Evolutionary conservation across 2,329 filamentous ascomycete genomes (phyloP).

Genomic region (Cadophora gregata): DNA sequence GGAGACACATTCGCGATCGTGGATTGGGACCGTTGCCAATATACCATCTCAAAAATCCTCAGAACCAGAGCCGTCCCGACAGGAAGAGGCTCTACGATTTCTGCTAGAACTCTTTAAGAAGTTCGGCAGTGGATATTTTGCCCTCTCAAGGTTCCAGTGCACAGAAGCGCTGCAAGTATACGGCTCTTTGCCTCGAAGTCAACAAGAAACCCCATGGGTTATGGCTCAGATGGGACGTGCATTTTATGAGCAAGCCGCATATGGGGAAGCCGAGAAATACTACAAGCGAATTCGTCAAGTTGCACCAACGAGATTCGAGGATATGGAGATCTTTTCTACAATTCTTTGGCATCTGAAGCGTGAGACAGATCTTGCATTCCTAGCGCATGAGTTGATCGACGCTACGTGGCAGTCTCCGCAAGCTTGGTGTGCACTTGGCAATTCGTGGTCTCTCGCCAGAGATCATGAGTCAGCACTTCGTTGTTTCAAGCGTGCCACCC

Average conservation of each 20-base stretch:
- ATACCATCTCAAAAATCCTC: constrained; percentile 39
- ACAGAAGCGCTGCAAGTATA: constrained; percentile 78
- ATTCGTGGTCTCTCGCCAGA: constrained; percentile 88
- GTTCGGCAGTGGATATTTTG: constrained; percentile 79
- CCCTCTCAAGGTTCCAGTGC: constrained; percentile 79
- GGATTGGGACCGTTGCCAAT: constrained; percentile 40
- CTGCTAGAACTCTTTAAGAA: constrained; percentile 83
- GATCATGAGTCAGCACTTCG: constrained; percentile 94
- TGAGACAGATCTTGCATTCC: constrained; percentile 87
- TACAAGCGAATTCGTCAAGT: constrained; percentile 81
- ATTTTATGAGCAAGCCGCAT: constrained; percentile 88
- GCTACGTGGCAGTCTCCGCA: constrained; percentile 88
- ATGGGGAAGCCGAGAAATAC: constrained; percentile 84
- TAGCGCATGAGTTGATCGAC: constrained; percentile 90
- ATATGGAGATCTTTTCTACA: constrained; percentile 98
- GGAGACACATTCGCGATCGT: constrained; percentile 52
- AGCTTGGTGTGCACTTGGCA: constrained; percentile 94
- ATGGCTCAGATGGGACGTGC: constrained; percentile 89
- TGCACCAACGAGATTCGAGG: constrained; percentile 82
- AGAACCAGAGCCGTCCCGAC: constrained; percentile 62
- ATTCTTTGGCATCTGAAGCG: constrained; percentile 98
- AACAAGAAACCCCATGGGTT: constrained; percentile 93
- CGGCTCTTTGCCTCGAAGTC: constrained; percentile 70
- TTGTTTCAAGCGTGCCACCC: constrained; percentile 93
- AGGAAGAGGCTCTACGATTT: constrained; percentile 77